Conservation (phyloP, 768 basidiomycete genomes). For the Vararia minispora region DNA sequence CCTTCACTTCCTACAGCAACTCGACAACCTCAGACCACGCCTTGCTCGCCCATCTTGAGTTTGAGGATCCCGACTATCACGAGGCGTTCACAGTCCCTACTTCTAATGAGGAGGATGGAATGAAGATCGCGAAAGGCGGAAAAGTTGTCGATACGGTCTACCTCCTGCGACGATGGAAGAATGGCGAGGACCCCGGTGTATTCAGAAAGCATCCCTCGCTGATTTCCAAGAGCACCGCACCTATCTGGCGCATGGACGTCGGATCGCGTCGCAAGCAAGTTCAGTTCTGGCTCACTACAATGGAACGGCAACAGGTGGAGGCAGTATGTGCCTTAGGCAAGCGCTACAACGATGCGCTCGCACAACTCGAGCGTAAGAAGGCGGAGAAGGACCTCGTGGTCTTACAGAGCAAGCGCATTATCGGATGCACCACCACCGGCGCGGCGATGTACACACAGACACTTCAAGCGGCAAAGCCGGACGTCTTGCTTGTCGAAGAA, state of each 20-base stretch:
- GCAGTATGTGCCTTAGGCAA: constrained; percentile 21
- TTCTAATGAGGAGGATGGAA: constrained; percentile 33
- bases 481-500: constrained; percentile 57
- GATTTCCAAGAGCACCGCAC: too few species aligned
- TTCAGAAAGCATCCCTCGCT: constrained; percentile 24
- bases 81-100: constrained; percentile 34
- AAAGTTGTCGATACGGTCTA: constrained; percentile 25
- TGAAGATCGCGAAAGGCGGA: constrained; percentile 28
- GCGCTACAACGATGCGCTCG: constrained; percentile 31
- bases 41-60: constrained; percentile 38
- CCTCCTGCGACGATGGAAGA: constrained; percentile 37
- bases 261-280: constrained; percentile 18
- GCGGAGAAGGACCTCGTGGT: constrained; percentile 22
- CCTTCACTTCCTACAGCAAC: too few species aligned
- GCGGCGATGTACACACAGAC: constrained; percentile 47
- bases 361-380: constrained; percentile 25
- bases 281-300: constrained; percentile 24
- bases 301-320: constrained; percentile 24
- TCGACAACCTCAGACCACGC: constrained; percentile 18
- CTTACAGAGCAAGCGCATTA: constrained; percentile 38
- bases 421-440: constrained; percentile 60
- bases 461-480: constrained; percentile 34
- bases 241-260: constrained; percentile 30
- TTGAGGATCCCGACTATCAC: constrained; percentile 34
- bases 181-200: constrained; percentile 32